phyloP scores from a whole-genome alignment of 1,284 basidiomycete genomes.

The Taiwanofungus camphoratus region DNA sequence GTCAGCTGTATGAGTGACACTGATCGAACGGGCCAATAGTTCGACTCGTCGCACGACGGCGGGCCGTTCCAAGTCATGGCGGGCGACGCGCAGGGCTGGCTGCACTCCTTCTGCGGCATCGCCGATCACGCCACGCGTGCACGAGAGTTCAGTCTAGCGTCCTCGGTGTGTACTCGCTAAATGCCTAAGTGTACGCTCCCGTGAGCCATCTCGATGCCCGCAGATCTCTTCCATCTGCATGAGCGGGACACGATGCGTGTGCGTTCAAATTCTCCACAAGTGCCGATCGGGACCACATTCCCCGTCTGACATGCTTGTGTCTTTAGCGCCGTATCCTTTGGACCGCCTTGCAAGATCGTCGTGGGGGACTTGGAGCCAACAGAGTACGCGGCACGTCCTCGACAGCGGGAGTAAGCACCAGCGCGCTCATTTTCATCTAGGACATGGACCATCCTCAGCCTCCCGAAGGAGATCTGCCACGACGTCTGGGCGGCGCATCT shows the following conservation, averaged over 20 bases:
- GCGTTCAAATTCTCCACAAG: background rate
- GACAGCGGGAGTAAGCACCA: background rate
- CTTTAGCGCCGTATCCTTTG: slow-evolving; percentile 47
- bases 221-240: slow-evolving; percentile 10
- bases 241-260: slow-evolving; percentile 8
- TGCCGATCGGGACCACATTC: background rate
- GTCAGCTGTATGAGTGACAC: no score
- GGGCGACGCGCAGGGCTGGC: slow-evolving; percentile 4
- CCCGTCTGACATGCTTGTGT: background rate
- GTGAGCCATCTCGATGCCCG: background rate
- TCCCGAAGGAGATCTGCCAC: slow-evolving; percentile 35
- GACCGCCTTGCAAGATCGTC: slow-evolving; percentile 40
- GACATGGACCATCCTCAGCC: slow-evolving; percentile 28
- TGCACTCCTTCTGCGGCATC: background rate
- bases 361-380: slow-evolving; percentile 32
- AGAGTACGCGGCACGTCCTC: background rate
- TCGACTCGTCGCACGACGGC: background rate
- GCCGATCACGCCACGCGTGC: background rate
- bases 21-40: no score
- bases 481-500: slow-evolving; percentile 58
- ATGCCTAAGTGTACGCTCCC: background rate
- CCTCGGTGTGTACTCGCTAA: background rate
- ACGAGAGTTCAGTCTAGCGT: background rate
- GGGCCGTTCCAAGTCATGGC: background rate
- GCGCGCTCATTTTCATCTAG: background rate